Conservation (phyloP, 108 stramenopile genomes). For the Cyclotella choctawhatcheeana region DNA sequence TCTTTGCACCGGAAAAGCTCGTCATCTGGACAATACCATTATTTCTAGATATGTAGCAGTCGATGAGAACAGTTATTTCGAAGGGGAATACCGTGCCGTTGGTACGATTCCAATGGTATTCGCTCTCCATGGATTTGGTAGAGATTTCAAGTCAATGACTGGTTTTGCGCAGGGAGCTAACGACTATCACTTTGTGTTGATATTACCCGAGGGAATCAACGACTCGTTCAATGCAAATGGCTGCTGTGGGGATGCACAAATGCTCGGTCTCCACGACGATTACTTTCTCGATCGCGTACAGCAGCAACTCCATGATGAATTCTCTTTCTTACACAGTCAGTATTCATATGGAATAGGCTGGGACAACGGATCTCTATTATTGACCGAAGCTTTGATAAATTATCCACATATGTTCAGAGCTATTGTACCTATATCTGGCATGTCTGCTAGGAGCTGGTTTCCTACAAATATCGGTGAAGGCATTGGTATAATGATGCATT, state of each 20-base stretch:
- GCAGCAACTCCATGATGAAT: slow-evolving; percentile 21
- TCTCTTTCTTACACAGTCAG: slow-evolving; percentile 28
- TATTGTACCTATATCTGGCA: slow-evolving; percentile 58
- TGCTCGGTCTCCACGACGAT: slow-evolving; percentile 47
- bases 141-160: slow-evolving; percentile 22
- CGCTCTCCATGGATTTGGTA: slow-evolving; percentile 53
- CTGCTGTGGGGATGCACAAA: slow-evolving; percentile 58
- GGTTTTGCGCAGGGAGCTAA: slow-evolving; percentile 27
- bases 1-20: background rate
- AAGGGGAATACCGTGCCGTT: slow-evolving; percentile 15
- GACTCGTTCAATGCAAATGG: slow-evolving; percentile 47
- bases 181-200: slow-evolving; percentile 44
- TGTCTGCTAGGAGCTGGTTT: slow-evolving; percentile 12
- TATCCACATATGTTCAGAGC: slow-evolving; percentile 47
- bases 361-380: slow-evolving; percentile 59
- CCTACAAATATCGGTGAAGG: background rate
- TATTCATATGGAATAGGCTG: slow-evolving; percentile 53
- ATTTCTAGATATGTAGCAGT: background rate
- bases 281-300: slow-evolving; percentile 45
- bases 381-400: slow-evolving; percentile 26
- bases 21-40: slow-evolving; percentile 1
- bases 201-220: slow-evolving; percentile 46
- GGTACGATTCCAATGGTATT: slow-evolving; percentile 53
- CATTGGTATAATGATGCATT: slow-evolving; percentile 33
- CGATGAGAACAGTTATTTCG: slow-evolving; percentile 11